Base-by-base conservation (phyloP, 768 basidiomycete genomes). In the Pluteus cervinus region DNA sequence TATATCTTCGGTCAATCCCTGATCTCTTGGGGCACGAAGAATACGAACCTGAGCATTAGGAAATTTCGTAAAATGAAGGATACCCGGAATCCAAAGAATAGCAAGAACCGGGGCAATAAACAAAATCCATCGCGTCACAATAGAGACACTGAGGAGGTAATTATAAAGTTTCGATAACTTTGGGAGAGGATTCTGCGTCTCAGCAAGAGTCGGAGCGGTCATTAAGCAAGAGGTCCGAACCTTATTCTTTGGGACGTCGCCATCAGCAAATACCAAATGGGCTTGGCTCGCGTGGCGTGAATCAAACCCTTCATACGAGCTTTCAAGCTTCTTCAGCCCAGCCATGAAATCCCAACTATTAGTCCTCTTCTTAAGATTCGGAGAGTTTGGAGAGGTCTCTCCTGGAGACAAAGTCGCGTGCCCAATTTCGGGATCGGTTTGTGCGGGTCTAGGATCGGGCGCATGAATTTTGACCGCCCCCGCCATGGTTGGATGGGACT, bases 61-160 rank as follows among this genome's bases (percentile, higher is more conserved):
- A 40, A 69, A 53, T 3, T 48, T 53, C 6, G 68, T 62, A 16
- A 88, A 51, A 18, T 71, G 69, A 22, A 93, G 59, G 44, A 91
- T 88, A 7, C 79, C 83, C 1, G 81, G 83, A 22, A 85, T 79
- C 82, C 83, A 85, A 2, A 84, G 43, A 18, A 81, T 45, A 21
- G 58, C 75, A 25, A 87, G 61, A 18, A 88, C 57, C 1, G 88
- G 88, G 12, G 89, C 53, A 50, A 92, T 86, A 62, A 81, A 83
- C 21, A 90, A 44, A 15, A 77, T 65, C 87, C 87, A 90, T 24
- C 88, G 74, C 6, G 86, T 81, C 32, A 87, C 66, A 53, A 89
- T 80, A 2, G 84, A 86, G 14, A 75, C 74, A 50, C 81, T 81
- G 36, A 89, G 52, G 7, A 89, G 69, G 57, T 82, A 89, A 45